Base-by-base conservation (phyloP, 2,329 filamentous ascomycete species). In the Colletotrichum kahawae region DNA sequence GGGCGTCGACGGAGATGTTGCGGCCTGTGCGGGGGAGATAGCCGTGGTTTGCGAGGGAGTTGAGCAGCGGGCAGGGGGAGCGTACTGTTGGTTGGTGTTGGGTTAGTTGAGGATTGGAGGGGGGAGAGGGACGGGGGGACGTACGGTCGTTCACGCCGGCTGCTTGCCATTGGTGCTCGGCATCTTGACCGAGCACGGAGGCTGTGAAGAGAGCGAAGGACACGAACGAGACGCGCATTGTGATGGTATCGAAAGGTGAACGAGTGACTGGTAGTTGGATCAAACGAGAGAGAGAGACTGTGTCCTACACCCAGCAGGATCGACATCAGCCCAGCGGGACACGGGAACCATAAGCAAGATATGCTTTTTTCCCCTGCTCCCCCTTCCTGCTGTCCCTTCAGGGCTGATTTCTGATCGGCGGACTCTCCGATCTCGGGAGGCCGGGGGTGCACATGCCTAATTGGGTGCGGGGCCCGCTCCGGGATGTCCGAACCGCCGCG, bases 31-130 rank as follows among this genome's bases (percentile, higher is more conserved):
- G 78, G 1, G 79, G 78, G 43, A 81, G 78, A 59, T 77, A 81
- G 74, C 77, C 77, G 75, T 81, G 80, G 77, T 81, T 81, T 8
- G 80, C 79, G 57, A 81, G 78, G 4, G 77, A 66, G 74, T 81
- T 81, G 7, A 79, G 60, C 31, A 79, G 76, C 3, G 77, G 78
- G 63, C 78, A 79, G 18, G 78, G 78, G 24, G 71, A 29, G 27
- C 76, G 71, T 34, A 43, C 70, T 60, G 34, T 2, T 16, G 14
- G 13, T 4, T 10, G 31, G 13, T 5, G 33, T 57, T 5, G 33
- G 43, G 27, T 62, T 24, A 31, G 38, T 8, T 12, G 16, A 0
- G 0, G 8, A 16, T 9, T 36, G 14, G 4, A 1, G 3, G 7
- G 21, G 38, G 4, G 14, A 2, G n/a, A 3, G 10, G 24, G 29